Base-by-base conservation (phyloP, 2,329 filamentous ascomycete genomes). In the Metarhizium rileyi region DNA sequence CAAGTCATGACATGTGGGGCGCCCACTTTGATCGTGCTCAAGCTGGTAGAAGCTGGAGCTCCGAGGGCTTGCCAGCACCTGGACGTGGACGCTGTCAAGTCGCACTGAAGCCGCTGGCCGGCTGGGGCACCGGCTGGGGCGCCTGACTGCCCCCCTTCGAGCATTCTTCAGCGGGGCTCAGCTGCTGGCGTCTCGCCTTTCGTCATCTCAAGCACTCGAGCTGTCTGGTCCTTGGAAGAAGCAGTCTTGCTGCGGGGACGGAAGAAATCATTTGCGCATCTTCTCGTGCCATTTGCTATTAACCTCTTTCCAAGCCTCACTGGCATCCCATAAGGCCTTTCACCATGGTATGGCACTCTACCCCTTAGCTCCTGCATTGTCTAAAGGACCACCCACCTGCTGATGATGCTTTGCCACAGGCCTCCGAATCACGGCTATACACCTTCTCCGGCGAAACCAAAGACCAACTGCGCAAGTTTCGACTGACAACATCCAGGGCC, bases 391-490 rank as follows among this genome's bases (percentile, higher is more conserved):
- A 30, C 27, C n/a, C n/a, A 22, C 12, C 10, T 25, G 38, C 38
- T 42, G 22, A 42, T 42, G 38, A 23, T 22, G 20, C 20, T 26
- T 12, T 35, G 16, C 27, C 28, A 8, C 33, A 69, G 68, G 66
- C 66, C 61, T 94, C 90, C 63, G 90, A 96, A 75, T 83, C 89
- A 54, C 79, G 90, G 59, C 78, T 97, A 55, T 97, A 95, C 73
- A 88, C 87, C 52, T 95, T 97, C 79, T 94, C 90, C 28, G 80
- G 83, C 56, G 88, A 93, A 70, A 95, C 89, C 43, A 93, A 86
- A 70, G 83, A 90, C 57, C 84, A 90, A 63, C 80, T 98, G 57
- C 86, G 88, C 68, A 97, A 96, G 70, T 98, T 98, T 73, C 87
- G 93, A 46, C 78, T 98, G 26, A 82, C 85, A 25, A 97, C 93